phyloP scores from a whole-genome alignment of 2,329 filamentous ascomycete genomes.

The Aspergillus intermedius region DNA sequence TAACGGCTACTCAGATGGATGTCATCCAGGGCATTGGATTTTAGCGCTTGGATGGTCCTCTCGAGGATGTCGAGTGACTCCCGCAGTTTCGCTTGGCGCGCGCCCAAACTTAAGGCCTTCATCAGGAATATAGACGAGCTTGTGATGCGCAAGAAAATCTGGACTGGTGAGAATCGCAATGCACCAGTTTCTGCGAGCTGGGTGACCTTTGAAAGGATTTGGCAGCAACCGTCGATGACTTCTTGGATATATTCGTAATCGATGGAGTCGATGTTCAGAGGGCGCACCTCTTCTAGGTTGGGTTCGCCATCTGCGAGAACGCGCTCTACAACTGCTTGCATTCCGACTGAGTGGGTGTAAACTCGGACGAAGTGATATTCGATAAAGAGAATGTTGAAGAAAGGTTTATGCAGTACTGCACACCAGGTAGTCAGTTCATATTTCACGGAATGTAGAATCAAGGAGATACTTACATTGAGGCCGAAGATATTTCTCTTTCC shows the following conservation, averaged over 20 bases:
- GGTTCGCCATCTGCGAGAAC: constrained; percentile 34
- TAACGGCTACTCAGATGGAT: constrained; percentile 49
- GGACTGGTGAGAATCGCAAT: constrained; percentile 48
- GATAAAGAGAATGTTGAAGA: constrained; percentile 47
- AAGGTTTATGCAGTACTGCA: constrained; percentile 23
- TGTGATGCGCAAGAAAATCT: constrained; percentile 49
- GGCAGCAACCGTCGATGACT: constrained; percentile 49
- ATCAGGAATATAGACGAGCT: constrained; percentile 52
- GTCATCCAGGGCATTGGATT: constrained; percentile 46
- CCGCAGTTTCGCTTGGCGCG: constrained; percentile 44
- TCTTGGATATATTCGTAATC: constrained; percentile 53
- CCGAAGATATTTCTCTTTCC: constrained; percentile 32
- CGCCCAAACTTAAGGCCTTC: constrained; percentile 45
- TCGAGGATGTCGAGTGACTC: constrained; percentile 45
- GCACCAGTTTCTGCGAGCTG: constrained; percentile 41
- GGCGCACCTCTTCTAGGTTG: constrained; percentile 30
- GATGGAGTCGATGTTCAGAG: constrained; percentile 41
- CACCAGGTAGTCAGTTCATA: neutral
- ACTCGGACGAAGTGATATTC: constrained; percentile 46
- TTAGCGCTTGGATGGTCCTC: constrained; percentile 42
- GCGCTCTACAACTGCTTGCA: constrained; percentile 54
- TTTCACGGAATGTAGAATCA: neutral
- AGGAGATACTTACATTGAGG: constrained; percentile 15
- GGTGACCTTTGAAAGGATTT: constrained; percentile 46
- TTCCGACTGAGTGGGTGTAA: constrained; percentile 43